Evolutionary conservation across 2,329 filamentous ascomycete species (phyloP), one percentile per base, ranked within the genome.

Genomic region (Thielaviopsis ethacetica): DNA sequence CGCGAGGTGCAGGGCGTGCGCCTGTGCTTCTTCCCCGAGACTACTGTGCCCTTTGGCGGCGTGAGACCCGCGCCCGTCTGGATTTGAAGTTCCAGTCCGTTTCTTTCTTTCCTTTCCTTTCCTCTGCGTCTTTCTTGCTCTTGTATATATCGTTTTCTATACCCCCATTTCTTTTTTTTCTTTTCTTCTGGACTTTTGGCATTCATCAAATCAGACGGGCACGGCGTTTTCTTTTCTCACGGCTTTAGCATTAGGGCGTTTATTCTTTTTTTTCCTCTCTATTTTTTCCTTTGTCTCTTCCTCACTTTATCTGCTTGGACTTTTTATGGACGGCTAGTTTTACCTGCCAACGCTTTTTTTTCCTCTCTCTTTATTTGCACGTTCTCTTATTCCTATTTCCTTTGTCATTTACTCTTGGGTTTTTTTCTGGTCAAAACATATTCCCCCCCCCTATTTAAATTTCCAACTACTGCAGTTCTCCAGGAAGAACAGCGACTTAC

Each of bases 1-100:
- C 74, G 76, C 52, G 91, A 95, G 68, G 86, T 97, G 60, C 79
- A 87, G 64, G 80, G 79, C 59, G 71, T 95, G 15, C 78, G 86
- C 65, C 71, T 76, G 55, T 77, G 74, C 61, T 82, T 85, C 68
- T 84, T 86, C 67, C 73, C 66, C 12, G 71, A 72, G 51, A 62
- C 66, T 19, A 47, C 49, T 3, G 52, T 60, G 38, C 59, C 59
- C 6, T 34, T 41, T n/a, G 59, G 59, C 26, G 59, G 55, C 12
- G 59, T 34, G 21, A 65, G 56, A 19, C 67, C 69, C 53, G 64
- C 61, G 26, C 61, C 71, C 13, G 69, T 76, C 57, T 81, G 79
- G 79, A 81, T 81, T 63, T 81, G 54, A 65, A 34, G 13, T 24
- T 44, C 52, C 12, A n/a, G 12, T 54, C 17, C 34, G 55, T 58